Evolutionary conservation across 2,329 filamentous ascomycete genomes (phyloP), one percentile per base, ranked within the genome.

Genomic region (Talaromyces sp.): DNA sequence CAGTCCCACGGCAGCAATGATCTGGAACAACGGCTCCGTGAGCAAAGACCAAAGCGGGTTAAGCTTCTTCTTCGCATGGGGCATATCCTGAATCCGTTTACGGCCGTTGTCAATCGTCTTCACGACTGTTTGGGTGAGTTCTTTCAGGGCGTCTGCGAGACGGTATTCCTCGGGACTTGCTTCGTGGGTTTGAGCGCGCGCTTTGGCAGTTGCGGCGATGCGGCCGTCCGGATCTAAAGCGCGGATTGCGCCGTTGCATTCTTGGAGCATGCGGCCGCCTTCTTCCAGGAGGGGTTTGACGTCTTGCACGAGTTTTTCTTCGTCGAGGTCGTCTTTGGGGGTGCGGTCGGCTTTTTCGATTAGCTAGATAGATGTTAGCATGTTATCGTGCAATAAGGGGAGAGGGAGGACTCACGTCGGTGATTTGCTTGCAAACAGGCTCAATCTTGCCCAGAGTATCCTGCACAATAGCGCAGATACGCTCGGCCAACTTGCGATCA

Each of bases 61-160:
- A 67, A 97, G 85, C 82, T 94, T 89, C 85, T 96, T 94, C 89
- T 97, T 96, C 51, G 92, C 93, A 70, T 96, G 91, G 5, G 93
- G 93, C 91, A 97, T 95, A 74, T 91, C 91, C 73, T 91, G 88
- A 67, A 97, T 91, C 83, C 91, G 91, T 82, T 90, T 91, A 87
- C 93, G 95, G 29, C 91, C 91, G 69, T 90, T 89, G 74, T 97
- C 93, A 71, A 97, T 94, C 27, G 89, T 92, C 72, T 89, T 88
- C 56, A 91, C 89, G 25, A 97, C 91, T 29, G 87, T 89, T 22
- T 89, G 89, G 0, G 93, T 94, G 66, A 97, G 84, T 80, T 88
- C 92, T 82, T 96, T 96, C 70, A 97, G 86, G 10, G 89, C 81
- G 65, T 97, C 92, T 4, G 93, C 93, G 17, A 97, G 87, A 67